These are phyloP conservation scores for Pestalotiopsis sp. DNA, from an alignment of 2,329 filamentous ascomycete genomes.

Conservation along the genomic window DNA sequence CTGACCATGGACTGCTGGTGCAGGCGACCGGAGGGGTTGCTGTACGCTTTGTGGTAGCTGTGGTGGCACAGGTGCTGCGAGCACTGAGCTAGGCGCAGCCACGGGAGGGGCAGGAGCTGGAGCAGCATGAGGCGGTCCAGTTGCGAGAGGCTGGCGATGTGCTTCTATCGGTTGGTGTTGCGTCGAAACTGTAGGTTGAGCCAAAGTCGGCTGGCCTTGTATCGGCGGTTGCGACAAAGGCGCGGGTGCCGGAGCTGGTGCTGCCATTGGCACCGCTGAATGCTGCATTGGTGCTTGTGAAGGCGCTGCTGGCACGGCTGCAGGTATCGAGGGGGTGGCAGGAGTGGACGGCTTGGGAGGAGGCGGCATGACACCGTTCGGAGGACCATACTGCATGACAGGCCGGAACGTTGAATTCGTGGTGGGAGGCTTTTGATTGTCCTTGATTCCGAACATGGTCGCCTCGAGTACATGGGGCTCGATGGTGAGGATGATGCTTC, in stretches of 20 bases:
- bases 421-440: constrained; percentile 52
- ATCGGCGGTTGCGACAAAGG: background rate
- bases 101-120: constrained; percentile 25
- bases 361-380: constrained; percentile 64
- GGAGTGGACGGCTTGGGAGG: constrained; percentile 41
- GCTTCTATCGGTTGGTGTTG: constrained; percentile 17
- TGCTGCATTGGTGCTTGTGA: constrained; percentile 14
- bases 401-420: constrained; percentile 48
- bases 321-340: constrained; percentile 14
- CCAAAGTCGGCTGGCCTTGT: constrained; percentile 16
- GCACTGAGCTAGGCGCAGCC: constrained; percentile 30
- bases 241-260: constrained; percentile 20
- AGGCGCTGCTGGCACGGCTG: constrained; percentile 7
- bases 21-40: constrained; percentile 18
- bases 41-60: constrained; percentile 25
- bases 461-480: constrained; percentile 83
- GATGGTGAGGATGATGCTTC: constrained; percentile 73
- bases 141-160: constrained; percentile 14
- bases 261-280: background rate
- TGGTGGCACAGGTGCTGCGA: constrained; percentile 27
- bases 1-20: constrained; percentile 24
- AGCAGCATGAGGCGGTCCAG: constrained; percentile 19
- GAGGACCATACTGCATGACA: constrained; percentile 68
- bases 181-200: constrained; percentile 20
- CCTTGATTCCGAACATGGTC: constrained; percentile 72